Base-by-base conservation (phyloP, 2,329 filamentous ascomycete genomes). In the Mariannaea elegans region DNA sequence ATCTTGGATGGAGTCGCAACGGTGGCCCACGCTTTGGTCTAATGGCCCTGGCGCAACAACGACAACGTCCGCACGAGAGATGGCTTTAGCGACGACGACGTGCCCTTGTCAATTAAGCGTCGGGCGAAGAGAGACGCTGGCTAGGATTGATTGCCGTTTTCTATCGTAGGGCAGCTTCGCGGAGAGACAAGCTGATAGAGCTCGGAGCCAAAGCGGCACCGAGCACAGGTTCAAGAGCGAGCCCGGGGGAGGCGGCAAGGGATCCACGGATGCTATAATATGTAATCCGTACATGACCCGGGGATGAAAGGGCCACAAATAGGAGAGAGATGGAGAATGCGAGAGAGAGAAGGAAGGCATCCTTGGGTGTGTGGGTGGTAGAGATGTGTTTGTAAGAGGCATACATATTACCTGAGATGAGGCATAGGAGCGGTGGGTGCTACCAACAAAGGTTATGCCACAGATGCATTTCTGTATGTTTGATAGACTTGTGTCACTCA, bases 21-120 rank as follows among this genome's bases (percentile, higher is more conserved):
- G 65, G 64, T 56, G 63, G 65, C 52, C 63, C 59, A 61, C 68
- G 67, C 62, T 36, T n/a, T 36, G 32, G 32, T 12, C 59, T 61
- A 46, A 42, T 46, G 60, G 13, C 60, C 62, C 60, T 62, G 44
- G 52, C 44, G 56, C 66, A 9, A 62, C 55, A 70, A 56, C 59
- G 57, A 59, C 56, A 65, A 63, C 56, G 56, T 59, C 38, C 54
- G 58, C 59, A 66, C 54, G 41, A 41, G 53, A 47, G 51, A 16
- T 49, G 46, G 59, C 45, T 63, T 32, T 34, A 31, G 48, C 48
- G 41, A 55, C 59, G 49, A 36, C 56, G 54, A 52, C 61, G 61
- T 38, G 24, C 48, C 34, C 50, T 34, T 34, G 48, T 27, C 8
- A 38, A 34, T 42, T 44, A 32, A 53, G 41, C 36, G 50, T 39